Evolutionary conservation across 345 rosid species (phyloP).

Genomic region (Populus davidiana): DNA sequence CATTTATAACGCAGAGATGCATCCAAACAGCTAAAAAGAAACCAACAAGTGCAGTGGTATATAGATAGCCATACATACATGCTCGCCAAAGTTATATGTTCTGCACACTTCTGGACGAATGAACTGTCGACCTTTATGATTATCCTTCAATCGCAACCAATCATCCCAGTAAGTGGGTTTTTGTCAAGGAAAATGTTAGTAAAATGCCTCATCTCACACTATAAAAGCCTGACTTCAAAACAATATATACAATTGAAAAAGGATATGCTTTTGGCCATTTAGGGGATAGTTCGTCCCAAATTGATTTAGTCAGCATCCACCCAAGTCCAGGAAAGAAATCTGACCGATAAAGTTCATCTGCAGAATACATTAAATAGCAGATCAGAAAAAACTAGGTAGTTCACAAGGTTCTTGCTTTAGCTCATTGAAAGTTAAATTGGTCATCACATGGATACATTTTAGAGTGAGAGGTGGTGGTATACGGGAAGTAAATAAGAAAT

Average conservation of each 20-base stretch:
- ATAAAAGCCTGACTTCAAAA: slow-evolving; percentile 13
- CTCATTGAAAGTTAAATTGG: background rate
- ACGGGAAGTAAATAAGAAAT: background rate
- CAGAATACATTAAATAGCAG: slow-evolving; percentile 26
- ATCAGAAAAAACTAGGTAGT: slow-evolving; percentile 6
- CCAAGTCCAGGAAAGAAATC: slow-evolving; percentile 99
- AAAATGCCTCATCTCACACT: slow-evolving; percentile 8
- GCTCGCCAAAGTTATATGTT: slow-evolving; percentile 97
- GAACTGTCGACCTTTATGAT: slow-evolving; percentile 91
- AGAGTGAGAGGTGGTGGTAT: background rate
- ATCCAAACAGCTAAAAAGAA: background rate
- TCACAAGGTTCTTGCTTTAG: background rate
- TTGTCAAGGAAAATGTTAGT: slow-evolving; percentile 53
- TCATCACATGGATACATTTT: background rate
- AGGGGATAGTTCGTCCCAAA: slow-evolving; percentile 97
- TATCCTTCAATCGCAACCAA: slow-evolving; percentile 91
- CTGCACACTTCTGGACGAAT: slow-evolving; percentile 96
- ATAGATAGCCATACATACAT: slow-evolving; percentile 53
- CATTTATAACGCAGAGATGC: background rate
- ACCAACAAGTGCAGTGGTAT: background rate
- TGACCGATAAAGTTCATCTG: slow-evolving; percentile 89
- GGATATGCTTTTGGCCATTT: slow-evolving; percentile 99
- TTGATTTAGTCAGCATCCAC: slow-evolving; percentile 84
- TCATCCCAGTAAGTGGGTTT: slow-evolving; percentile 96
- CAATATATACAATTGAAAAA: slow-evolving; percentile 16